Conservation (phyloP, 306 rosid genomes). For the Quercus robur region DNA sequence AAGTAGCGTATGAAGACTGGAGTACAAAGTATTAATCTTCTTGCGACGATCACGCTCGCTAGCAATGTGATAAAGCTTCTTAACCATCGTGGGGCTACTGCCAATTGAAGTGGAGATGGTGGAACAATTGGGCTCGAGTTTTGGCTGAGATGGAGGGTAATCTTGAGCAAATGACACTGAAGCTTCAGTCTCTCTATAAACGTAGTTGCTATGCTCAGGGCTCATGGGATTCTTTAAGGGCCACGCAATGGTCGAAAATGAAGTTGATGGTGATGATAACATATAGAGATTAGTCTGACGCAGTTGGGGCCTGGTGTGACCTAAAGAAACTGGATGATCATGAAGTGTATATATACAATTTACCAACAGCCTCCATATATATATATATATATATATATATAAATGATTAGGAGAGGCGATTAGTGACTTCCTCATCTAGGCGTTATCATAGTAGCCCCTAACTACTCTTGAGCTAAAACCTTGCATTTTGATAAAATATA, state of each 20-base stretch:
- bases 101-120: not conserved
- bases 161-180: not conserved
- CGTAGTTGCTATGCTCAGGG: not conserved
- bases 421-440: too few species aligned
- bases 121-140: not conserved
- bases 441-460: too few species aligned
- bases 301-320: too few species aligned
- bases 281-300: too few species aligned
- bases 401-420: too few species aligned
- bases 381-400: too few species aligned
- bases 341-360: too few species aligned
- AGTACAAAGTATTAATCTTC: conserved; percentile 61
- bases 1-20: conserved; percentile 64
- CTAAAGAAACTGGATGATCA: too few species aligned
- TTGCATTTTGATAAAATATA: too few species aligned
- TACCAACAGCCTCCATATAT: too few species aligned
- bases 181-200: not conserved
- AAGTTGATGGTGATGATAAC: conserved; percentile 9
- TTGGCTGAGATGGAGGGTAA: not conserved
- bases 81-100: conserved; percentile 19
- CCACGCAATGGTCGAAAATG: conserved; percentile 16
- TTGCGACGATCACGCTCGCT: conserved; percentile 82
- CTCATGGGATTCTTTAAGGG: conserved; percentile 1
- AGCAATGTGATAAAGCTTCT: conserved; percentile 78
- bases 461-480: too few species aligned